Conservation (phyloP, 345 rosid species). For the Brassica rapa region DNA sequence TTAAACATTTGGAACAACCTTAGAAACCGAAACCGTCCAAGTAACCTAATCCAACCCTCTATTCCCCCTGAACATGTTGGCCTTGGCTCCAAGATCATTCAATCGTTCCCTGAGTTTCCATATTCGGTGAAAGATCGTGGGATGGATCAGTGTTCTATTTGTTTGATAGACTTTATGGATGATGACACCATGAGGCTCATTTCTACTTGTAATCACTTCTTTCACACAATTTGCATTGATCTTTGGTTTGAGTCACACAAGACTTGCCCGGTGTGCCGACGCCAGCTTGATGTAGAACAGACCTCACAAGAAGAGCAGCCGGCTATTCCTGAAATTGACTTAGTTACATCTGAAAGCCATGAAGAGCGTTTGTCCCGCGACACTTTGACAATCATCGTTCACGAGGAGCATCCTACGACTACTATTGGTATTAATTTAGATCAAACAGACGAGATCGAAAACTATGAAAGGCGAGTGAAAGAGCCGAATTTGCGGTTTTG, state of each 20-base stretch:
- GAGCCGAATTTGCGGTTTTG: slow-evolving; percentile 42
- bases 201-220: slow-evolving; percentile 72
- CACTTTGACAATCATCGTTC: slow-evolving; percentile 23
- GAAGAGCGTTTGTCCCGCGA: slow-evolving; percentile 19
- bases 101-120: slow-evolving; percentile 58
- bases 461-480: slow-evolving; percentile 33
- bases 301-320: neutral
- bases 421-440: slow-evolving; percentile 29
- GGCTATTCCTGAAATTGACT: slow-evolving; percentile 18
- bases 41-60: slow-evolving; percentile 22
- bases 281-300: slow-evolving; percentile 52
- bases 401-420: slow-evolving; percentile 42
- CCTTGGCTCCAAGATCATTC: slow-evolving; percentile 57
- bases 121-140: slow-evolving; percentile 54
- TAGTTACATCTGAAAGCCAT: slow-evolving; percentile 15
- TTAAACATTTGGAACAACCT: slow-evolving; percentile 37
- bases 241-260: slow-evolving; percentile 77
- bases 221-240: slow-evolving; percentile 82
- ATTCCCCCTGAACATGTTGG: slow-evolving; percentile 35
- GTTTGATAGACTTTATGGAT: slow-evolving; percentile 65
- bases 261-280: slow-evolving; percentile 81
- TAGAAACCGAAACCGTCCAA: slow-evolving; percentile 44
- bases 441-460: slow-evolving; percentile 34
- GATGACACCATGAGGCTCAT: slow-evolving; percentile 68
- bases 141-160: slow-evolving; percentile 56